Conservation (phyloP, 2,329 filamentous ascomycete species). For the Colletotrichum sp. region DNA sequence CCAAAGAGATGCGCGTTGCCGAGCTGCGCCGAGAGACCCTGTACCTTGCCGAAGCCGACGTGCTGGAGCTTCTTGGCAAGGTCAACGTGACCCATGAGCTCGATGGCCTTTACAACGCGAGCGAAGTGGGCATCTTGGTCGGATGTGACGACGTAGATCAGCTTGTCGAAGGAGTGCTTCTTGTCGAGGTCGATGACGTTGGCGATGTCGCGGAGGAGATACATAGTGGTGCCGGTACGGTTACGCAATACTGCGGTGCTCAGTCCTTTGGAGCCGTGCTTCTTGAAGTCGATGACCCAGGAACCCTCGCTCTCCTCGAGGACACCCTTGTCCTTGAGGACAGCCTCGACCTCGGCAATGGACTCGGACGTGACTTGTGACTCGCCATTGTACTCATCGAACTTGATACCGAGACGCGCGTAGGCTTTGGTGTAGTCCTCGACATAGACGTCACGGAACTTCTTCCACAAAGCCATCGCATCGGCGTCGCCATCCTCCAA, state of each 20-base stretch:
- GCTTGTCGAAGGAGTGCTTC: conserved; percentile 43
- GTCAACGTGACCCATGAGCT: conserved; percentile 38
- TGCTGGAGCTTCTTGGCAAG: conserved; percentile 37
- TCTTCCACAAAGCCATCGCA: conserved; percentile 61
- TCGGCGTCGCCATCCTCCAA: conserved; percentile 65
- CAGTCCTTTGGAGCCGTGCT: conserved; percentile 70
- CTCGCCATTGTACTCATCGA: conserved; percentile 72
- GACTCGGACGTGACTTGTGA: conserved; percentile 58
- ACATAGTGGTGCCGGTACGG: conserved; percentile 67
- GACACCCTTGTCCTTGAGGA: conserved; percentile 63
- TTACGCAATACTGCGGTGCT: conserved; percentile 71
- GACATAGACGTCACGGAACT: conserved; percentile 64
- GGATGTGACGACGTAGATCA: conserved; percentile 43
- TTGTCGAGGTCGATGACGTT: conserved; percentile 67
- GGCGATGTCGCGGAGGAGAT: conserved; percentile 73
- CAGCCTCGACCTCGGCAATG: conserved; percentile 63
- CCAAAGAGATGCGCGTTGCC: conserved; percentile 60
- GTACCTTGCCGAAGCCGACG: conserved; percentile 52
- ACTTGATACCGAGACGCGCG: conserved; percentile 63
- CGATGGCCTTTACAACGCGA: conserved; percentile 34
- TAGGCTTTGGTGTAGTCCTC: conserved; percentile 64
- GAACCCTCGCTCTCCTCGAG: conserved; percentile 70
- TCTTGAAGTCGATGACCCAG: conserved; percentile 71
- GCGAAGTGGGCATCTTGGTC: conserved; percentile 41
- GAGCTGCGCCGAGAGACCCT: conserved; percentile 45